Evolutionary conservation across 352 stramenopile genomes (phyloP), one percentile per base, ranked within the genome.

Genomic region (Phytophthora tubulina): DNA sequence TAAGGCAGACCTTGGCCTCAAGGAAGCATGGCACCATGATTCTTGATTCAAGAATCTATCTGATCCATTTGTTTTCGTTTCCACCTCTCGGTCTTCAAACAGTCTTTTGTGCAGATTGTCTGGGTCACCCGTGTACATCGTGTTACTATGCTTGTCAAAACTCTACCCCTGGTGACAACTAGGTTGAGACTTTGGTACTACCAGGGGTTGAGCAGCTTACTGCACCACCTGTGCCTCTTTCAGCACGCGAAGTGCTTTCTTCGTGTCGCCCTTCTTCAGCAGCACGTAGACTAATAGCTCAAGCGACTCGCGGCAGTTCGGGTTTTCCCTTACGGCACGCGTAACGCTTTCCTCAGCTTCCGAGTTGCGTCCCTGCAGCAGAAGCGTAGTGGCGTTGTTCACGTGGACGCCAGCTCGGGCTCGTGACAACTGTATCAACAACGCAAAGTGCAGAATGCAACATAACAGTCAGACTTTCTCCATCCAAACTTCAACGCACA

Each of bases 271-370:
- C 79, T 96, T 96, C 81, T 93, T 94, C 51, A 96, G 72, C 63
- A 95, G 73, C 57, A 96, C 88, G 75, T 96, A 96, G 59, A 96
- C 89, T 76, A 96, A 78, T 41, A 95, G 71, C 70, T 95, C 86
- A 32, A 96, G 84, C 66, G 89, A 94, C 69, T 94, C 88, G 49
- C 86, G 88, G 66, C 85, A 95, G 57, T 89, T 90, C 7, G 86
- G 84, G 61, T 90, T 94, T 79, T 94, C 85, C 44, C 89, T 81
- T 33, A 96, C 89, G 6, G 89, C 89, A 33, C 88, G 85, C 59
- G 89, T 94, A 17, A 96, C 89, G 52, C 87, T 95, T 58, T 95
- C 88, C 51, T 96, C 89, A 0, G 89, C 89, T 62, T 95, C 85
- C 14, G 82, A 75, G 27, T 86, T 82, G 69, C 88, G 86, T 45